These are phyloP conservation scores for Paramecium caudatum DNA, from an alignment of 73 alveolate genomes.

Conservation along the genomic window DNA sequence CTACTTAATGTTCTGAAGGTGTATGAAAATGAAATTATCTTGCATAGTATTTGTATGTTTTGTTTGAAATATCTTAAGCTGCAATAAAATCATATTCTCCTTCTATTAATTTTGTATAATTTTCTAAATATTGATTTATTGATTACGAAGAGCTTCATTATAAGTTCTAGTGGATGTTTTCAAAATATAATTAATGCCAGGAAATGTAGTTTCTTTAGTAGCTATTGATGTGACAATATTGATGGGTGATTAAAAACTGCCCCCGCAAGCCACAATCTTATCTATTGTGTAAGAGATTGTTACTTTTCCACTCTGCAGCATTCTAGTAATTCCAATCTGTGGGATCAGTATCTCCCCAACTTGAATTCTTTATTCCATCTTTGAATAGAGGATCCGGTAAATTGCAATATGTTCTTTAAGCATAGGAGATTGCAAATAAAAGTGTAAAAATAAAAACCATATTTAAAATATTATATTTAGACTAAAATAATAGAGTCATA, in stretches of 20 bases:
- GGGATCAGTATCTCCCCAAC: constrained; percentile 47
- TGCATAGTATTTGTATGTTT: neutral
- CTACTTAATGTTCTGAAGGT: constrained; percentile 2
- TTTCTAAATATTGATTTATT: neutral
- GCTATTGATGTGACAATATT: neutral
- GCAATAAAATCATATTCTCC: neutral
- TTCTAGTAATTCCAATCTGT: constrained; percentile 39
- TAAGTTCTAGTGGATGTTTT: neutral
- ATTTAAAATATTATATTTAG: too few species aligned
- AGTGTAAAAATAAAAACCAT: too few species aligned
- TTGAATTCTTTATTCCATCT: constrained; percentile 4
- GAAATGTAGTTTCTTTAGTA: neutral
- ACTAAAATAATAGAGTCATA: too few species aligned
- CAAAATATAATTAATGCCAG: neutral
- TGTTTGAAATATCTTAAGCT: neutral
- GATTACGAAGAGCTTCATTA: too few species aligned
- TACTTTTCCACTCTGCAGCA: constrained; percentile 30
- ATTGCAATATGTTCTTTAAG: neutral
- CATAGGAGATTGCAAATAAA: too few species aligned
- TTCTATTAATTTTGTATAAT: neutral
- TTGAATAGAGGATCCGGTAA: constrained; percentile 12
- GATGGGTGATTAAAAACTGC: neutral
- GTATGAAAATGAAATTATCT: neutral
- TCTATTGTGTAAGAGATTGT: neutral
- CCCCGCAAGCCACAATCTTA: constrained; percentile 14